Base-by-base conservation (phyloP, 768 basidiomycete species). In the Pluteus cervinus region DNA sequence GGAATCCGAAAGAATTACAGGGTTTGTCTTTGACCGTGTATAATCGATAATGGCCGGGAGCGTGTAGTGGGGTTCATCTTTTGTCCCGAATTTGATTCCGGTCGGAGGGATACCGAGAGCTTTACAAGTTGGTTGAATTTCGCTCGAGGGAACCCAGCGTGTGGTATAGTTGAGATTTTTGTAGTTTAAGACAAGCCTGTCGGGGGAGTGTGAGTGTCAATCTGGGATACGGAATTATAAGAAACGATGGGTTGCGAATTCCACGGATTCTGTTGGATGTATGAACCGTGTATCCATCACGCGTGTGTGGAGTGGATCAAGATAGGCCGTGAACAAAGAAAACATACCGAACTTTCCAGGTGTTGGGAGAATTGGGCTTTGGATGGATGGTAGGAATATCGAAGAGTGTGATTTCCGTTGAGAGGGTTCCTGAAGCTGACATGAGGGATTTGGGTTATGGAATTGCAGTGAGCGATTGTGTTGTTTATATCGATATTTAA, bases 1-100 rank as follows among this genome's bases (percentile, higher is more conserved):
- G 6, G 61, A 63, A 37, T 66, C 62, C 5, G 61, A 55, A 3
- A 63, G 28, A n/a, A 47, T 35, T 5, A 54, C 41, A 20, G 53
- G 51, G n/a, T n/a, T n/a, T n/a, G n/a, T n/a, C 15, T 44, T 33
- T 3, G 48, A 31, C 32, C 44, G 39, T 4, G 53, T 47, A 29
- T 44, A 47, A 23, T 57, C 55, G 22, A 50, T 43, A 43, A 62
- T 48, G 15, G 57, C 57, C 26, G 62, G 62, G 7, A 62, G 49
- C 3, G 58, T 63, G 43, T 56, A 65, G 29, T 51, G 46, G 8
- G 55, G 57, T 8, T 48, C 46, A 3, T 51, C 54, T 6, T 48
- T 39, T 23, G 50, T n/a, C n/a, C n/a, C n/a, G n/a, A n/a, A 48
- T 22, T 57, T 54, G 29, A 32, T 29, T 7, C 49, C 50, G 5